Conservation (phyloP, 2,329 filamentous ascomycete species). For the Dothiorella sarmentorum region DNA sequence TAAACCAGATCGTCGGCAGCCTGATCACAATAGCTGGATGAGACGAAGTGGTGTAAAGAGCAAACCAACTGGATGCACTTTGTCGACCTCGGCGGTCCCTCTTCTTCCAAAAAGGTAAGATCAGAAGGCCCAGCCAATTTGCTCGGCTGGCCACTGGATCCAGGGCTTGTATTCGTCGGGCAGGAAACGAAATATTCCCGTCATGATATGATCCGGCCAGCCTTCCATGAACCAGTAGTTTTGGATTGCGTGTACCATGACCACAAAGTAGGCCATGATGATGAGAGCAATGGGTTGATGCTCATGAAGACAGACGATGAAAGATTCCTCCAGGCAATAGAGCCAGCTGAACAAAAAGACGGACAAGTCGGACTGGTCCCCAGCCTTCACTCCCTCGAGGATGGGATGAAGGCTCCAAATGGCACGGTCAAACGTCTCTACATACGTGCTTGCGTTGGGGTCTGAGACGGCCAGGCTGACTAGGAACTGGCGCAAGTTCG, state of each 20-base stretch:
- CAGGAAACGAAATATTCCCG: background rate
- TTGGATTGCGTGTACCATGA: background rate
- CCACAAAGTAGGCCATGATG: background rate
- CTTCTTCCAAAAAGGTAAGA: background rate
- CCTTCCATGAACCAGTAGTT: slow-evolving; percentile 8
- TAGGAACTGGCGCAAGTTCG: background rate
- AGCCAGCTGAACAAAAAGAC: slow-evolving; percentile 4
- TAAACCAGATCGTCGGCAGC: too few relatives aligned
- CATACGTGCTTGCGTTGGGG: background rate
- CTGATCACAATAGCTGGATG: too few relatives aligned
- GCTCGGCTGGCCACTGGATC: slow-evolving; percentile 18
- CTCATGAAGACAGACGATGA: slow-evolving; percentile 11
- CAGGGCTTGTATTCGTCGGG: slow-evolving; percentile 10
- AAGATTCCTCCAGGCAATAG: background rate
- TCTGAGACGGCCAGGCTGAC: background rate
- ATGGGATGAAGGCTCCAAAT: background rate
- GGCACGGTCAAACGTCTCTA: background rate
- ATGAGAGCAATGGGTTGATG: slow-evolving; percentile 14
- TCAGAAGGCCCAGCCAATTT: slow-evolving; percentile 11
- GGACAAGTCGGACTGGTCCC: background rate
- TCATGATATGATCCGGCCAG: slow-evolving; percentile 18
- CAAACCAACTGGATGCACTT: too few relatives aligned
- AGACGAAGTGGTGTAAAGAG: too few relatives aligned
- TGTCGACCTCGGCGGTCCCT: too few relatives aligned
- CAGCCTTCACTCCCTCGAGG: background rate